These are phyloP conservation scores for Pascua guehoae DNA, from an alignment of 1,284 basidiomycete genomes.

Conservation along the genomic window DNA sequence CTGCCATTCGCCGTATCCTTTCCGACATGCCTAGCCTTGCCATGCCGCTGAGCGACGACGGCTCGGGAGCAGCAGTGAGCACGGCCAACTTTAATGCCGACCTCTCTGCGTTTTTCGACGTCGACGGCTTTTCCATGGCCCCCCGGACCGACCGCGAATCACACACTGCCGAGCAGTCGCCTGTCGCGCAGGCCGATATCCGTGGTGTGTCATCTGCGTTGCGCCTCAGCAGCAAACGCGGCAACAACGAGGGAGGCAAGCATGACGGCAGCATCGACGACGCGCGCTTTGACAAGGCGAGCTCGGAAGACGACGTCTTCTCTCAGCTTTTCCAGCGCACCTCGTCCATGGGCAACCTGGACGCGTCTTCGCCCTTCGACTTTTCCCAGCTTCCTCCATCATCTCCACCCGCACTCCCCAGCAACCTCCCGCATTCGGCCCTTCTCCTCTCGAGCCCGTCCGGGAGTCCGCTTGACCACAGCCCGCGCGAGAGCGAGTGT, in stretches of 20 bases:
- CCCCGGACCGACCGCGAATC: not conserved
- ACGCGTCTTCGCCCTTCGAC: slow-evolving; percentile 30
- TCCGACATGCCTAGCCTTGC: slow-evolving; percentile 26
- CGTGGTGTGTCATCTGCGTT: slow-evolving; percentile 10
- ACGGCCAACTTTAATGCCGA: slow-evolving; percentile 26
- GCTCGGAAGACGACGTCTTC: slow-evolving; percentile 34
- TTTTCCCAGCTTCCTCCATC: slow-evolving; percentile 40
- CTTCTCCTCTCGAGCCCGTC: slow-evolving; percentile 29
- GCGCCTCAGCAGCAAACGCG: not conserved
- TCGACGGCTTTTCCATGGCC: slow-evolving; percentile 34
- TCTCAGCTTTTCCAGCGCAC: slow-evolving; percentile 39
- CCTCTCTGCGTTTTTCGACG: slow-evolving; percentile 39
- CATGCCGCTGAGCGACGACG: slow-evolving; percentile 44
- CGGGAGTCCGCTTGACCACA: slow-evolving; percentile 7
- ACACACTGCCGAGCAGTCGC: not conserved
- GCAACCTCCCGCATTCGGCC: slow-evolving; percentile 31
- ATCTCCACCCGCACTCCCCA: slow-evolving; percentile 31
- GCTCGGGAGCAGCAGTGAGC: not conserved
- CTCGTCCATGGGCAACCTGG: slow-evolving; percentile 21
- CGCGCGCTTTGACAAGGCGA: not conserved
- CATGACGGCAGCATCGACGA: not conserved
- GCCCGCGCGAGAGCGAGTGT: slow-evolving; percentile 6
- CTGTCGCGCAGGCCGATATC: not conserved
- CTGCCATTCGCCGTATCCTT: slow-evolving; percentile 2
- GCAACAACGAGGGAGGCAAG: not conserved